These are phyloP conservation scores for Globisporangium alternatum DNA, from an alignment of 352 stramenopile species.

Conservation along the genomic window DNA sequence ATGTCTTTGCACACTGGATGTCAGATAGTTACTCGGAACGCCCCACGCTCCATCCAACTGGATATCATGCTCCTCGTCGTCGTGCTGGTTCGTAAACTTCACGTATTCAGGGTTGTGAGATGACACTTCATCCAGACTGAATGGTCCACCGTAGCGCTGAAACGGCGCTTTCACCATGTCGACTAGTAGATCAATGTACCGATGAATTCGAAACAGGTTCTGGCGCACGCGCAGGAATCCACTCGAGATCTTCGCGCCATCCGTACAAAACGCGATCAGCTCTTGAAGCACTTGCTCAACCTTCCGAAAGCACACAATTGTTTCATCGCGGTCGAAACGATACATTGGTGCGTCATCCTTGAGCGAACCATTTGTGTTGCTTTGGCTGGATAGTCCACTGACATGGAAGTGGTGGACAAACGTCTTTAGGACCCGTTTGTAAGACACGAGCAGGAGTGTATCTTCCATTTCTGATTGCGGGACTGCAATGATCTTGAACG, in stretches of 20 bases:
- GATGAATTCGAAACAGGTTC: constrained; percentile 51
- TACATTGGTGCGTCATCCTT: constrained; percentile 13
- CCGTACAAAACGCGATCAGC: constrained; percentile 44
- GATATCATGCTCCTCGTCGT: constrained; percentile 20
- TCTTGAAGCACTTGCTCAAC: constrained; percentile 42
- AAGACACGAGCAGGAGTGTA: constrained; percentile 61
- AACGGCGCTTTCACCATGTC: constrained; percentile 69
- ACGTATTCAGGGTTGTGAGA: constrained; percentile 48
- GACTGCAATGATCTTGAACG: constrained; percentile 59
- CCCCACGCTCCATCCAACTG: constrained; percentile 11
- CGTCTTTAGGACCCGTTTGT: constrained; percentile 35
- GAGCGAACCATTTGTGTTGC: background rate
- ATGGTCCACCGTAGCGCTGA: constrained; percentile 51
- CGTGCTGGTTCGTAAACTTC: constrained; percentile 16
- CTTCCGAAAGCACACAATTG: constrained; percentile 30
- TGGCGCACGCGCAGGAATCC: constrained; percentile 36
- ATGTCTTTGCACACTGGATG: background rate
- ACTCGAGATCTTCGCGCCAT: constrained; percentile 24
- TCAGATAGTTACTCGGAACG: background rate
- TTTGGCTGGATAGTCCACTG: background rate
- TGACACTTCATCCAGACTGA: constrained; percentile 53
- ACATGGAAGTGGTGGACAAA: constrained; percentile 42
- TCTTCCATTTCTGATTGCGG: constrained; percentile 46
- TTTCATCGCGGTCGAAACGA: constrained; percentile 34
- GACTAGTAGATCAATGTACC: constrained; percentile 62